phyloP scores from a whole-genome alignment of 352 stramenopile genomes.

The Salisapilia sapeloensis region DNA sequence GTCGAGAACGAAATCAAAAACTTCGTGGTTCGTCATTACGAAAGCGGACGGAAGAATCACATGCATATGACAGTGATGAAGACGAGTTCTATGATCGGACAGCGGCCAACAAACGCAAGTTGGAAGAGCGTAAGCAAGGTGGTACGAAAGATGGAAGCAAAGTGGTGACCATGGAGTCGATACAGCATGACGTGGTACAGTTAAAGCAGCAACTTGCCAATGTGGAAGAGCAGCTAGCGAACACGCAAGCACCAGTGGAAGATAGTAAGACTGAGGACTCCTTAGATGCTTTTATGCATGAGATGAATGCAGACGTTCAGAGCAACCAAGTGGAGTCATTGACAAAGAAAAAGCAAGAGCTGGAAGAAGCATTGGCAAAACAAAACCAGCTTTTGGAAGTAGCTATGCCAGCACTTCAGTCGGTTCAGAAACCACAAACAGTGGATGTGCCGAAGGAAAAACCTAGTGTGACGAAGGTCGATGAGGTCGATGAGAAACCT shows the following conservation, averaged over 20 bases:
- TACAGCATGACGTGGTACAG: slow-evolving; percentile 17
- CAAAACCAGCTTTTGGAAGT: slow-evolving; percentile 30
- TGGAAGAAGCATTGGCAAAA: slow-evolving; percentile 20
- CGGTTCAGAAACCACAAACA: slow-evolving; percentile 4
- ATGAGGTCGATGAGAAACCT: no score
- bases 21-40: not conserved
- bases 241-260: slow-evolving; percentile 1
- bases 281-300: slow-evolving; percentile 52
- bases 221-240: slow-evolving; percentile 9
- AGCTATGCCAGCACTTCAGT: slow-evolving; percentile 27
- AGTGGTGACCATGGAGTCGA: slow-evolving; percentile 36
- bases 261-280: slow-evolving; percentile 18
- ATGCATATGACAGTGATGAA: slow-evolving; percentile 49
- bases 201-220: slow-evolving; percentile 17
- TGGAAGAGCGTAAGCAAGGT: slow-evolving; percentile 10
- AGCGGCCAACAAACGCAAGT: slow-evolving; percentile 30
- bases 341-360: slow-evolving; percentile 5
- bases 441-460: not conserved
- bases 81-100: slow-evolving; percentile 72
- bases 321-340: slow-evolving; percentile 12
- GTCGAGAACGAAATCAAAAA: slow-evolving; percentile 15
- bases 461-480: not conserved
- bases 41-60: slow-evolving; percentile 4
- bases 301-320: slow-evolving; percentile 28
- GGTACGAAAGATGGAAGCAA: slow-evolving; percentile 2